Evolutionary conservation across 2,329 filamentous ascomycete genomes (phyloP).

Genomic region (Epichloe bromicola): DNA sequence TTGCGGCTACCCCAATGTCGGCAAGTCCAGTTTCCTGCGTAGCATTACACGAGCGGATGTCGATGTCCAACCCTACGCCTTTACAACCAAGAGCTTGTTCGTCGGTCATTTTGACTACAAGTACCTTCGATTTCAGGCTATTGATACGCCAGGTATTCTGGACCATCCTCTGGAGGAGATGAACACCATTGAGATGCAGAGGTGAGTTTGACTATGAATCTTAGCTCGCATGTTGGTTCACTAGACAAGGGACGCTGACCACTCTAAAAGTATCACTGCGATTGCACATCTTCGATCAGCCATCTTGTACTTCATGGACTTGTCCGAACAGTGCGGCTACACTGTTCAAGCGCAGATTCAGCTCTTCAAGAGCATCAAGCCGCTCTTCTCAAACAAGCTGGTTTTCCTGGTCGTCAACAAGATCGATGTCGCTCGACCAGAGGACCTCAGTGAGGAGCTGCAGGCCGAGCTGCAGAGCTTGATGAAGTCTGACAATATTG

Average conservation of each 20-base stretch:
- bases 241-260: neutral
- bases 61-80: slow-evolving; percentile 94
- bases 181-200: slow-evolving; percentile 99
- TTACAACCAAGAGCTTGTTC: slow-evolving; percentile 95
- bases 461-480: slow-evolving; percentile 68
- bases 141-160: slow-evolving; percentile 96
- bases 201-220: slow-evolving; percentile 7
- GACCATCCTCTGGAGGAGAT: slow-evolving; percentile 98
- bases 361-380: slow-evolving; percentile 93
- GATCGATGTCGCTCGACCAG: slow-evolving; percentile 80
- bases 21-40: slow-evolving; percentile 91
- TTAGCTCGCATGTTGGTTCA: neutral
- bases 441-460: slow-evolving; percentile 70
- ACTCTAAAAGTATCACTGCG: slow-evolving; percentile 63
- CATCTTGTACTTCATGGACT: slow-evolving; percentile 96
- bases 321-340: slow-evolving; percentile 94
- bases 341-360: slow-evolving; percentile 85
- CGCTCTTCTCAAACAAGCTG: slow-evolving; percentile 91
- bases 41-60: slow-evolving; percentile 90
- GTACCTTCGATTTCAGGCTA: slow-evolving; percentile 50
- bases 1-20: slow-evolving; percentile 94
- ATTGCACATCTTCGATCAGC: slow-evolving; percentile 93
- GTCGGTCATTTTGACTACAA: slow-evolving; percentile 98
- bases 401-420: slow-evolving; percentile 98
- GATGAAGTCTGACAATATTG: slow-evolving; percentile 77